Evolutionary conservation across 2,329 filamentous ascomycete species (phyloP).

Genomic region (Colletotrichum falcatum): DNA sequence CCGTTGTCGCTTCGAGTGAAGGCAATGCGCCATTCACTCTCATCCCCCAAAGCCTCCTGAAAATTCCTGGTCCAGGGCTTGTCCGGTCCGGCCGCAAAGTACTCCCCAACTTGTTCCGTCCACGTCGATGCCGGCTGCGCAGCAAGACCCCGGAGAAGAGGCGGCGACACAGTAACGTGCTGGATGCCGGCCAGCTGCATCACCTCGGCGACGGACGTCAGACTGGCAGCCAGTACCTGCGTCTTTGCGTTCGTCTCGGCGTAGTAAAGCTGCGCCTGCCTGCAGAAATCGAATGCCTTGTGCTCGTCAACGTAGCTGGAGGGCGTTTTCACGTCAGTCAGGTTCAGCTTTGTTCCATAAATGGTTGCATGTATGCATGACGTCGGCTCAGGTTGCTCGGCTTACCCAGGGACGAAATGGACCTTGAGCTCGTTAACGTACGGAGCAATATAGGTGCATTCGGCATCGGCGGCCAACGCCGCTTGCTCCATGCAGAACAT

Average conservation of each 20-base stretch:
- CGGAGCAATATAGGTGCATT: conserved; percentile 72
- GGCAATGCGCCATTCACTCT: conserved; percentile 61
- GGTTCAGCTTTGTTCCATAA: neutral
- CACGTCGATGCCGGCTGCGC: conserved; percentile 50
- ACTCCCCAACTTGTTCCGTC: conserved; percentile 48
- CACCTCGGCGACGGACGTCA: conserved; percentile 69
- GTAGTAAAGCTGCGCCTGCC: conserved; percentile 66
- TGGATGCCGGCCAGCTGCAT: conserved; percentile 68
- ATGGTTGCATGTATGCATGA: too few species aligned
- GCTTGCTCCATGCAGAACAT: conserved; percentile 73
- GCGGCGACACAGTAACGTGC: conserved; percentile 70
- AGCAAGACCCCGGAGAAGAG: conserved; percentile 61
- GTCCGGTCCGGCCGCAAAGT: conserved; percentile 48
- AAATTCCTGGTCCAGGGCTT: conserved; percentile 42
- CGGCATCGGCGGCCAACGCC: conserved; percentile 65
- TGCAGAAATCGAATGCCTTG: conserved; percentile 63
- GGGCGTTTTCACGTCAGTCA: neutral
- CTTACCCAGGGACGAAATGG: conserved; percentile 65
- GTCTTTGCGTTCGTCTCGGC: conserved; percentile 55
- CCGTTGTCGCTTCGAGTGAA: conserved; percentile 62
- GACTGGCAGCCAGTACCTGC: conserved; percentile 66
- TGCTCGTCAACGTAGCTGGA: conserved; percentile 60
- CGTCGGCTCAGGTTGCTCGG: neutral
- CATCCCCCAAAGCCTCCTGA: conserved; percentile 50
- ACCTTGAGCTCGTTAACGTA: conserved; percentile 75